Percentiles rank a stretch among this genome's conserved stretches.
These are phyloP conservation scores for Ceratobasidium sp. DNA, from an alignment of 1,284 basidiomycete species.

Conservation along the genomic window DNA sequence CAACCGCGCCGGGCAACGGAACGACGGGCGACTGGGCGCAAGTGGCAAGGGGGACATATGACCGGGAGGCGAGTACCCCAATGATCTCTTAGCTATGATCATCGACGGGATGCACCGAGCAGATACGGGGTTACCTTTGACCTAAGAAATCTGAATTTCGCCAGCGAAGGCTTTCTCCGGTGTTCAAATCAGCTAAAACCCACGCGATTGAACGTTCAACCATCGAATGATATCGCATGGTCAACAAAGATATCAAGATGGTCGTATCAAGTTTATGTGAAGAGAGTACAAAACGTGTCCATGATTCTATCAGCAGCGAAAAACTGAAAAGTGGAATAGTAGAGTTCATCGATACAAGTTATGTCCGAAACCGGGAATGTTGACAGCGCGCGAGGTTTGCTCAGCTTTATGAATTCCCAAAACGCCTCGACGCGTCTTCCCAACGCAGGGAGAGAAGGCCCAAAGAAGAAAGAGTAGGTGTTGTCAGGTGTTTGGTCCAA, in stretches of 20 bases:
- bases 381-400: not conserved
- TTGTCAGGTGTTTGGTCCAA: constrained; percentile 23
- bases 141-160: too few species aligned
- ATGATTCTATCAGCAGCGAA: not conserved
- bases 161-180: too few species aligned
- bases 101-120: too few species aligned
- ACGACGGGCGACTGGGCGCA: too few species aligned
- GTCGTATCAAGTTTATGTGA: not conserved
- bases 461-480: not conserved
- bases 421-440: not conserved
- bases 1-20: too few species aligned
- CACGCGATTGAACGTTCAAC: not conserved
- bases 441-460: not conserved
- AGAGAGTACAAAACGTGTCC: not conserved
- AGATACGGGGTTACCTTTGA: too few species aligned
- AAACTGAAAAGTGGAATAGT: not conserved
- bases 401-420: not conserved
- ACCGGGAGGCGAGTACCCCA: too few species aligned
- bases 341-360: constrained; percentile 16
- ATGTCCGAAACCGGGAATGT: not conserved
- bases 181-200: not conserved
- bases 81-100: too few species aligned
- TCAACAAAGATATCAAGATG: constrained; percentile 16
- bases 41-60: too few species aligned
- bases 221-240: not conserved